Conservation (phyloP, 192 early-diverging fungal genomes). For the Coemansia asiatica region DNA sequence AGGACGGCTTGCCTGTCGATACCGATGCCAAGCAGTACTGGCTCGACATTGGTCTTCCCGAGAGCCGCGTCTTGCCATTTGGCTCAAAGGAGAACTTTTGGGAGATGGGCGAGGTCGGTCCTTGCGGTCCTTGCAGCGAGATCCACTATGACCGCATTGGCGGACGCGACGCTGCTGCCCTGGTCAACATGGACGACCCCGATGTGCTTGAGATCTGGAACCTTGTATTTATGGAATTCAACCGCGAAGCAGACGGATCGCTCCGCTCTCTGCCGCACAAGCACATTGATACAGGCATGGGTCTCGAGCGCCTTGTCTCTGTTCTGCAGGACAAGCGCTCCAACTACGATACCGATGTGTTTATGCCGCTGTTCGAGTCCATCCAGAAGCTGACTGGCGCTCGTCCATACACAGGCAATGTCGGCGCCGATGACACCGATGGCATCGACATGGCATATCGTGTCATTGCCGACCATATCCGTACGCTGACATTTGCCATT, state of each 20-base stretch:
- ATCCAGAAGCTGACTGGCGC: slow-evolving; percentile 89
- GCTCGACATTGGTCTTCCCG: slow-evolving; percentile 84
- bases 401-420: slow-evolving; percentile 77
- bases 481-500: slow-evolving; percentile 95
- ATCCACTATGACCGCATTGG: slow-evolving; percentile 98
- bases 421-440: slow-evolving; percentile 89
- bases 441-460: slow-evolving; percentile 98
- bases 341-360: slow-evolving; percentile 97
- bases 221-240: slow-evolving; percentile 98
- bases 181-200: slow-evolving; percentile 97
- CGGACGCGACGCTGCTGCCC: slow-evolving; percentile 78
- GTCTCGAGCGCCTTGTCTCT: slow-evolving; percentile 92
- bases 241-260: slow-evolving; percentile 87
- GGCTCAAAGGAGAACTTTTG: slow-evolving; percentile 97
- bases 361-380: slow-evolving; percentile 77
- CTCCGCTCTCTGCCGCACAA: slow-evolving; percentile 89
- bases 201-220: slow-evolving; percentile 99
- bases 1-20: slow-evolving; percentile 79
- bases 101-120: slow-evolving; percentile 98
- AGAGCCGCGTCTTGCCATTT: slow-evolving; percentile 81
- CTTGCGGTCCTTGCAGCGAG: slow-evolving; percentile 97
- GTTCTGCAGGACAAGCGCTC: slow-evolving; percentile 90
- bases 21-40: slow-evolving; percentile 88
- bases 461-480: slow-evolving; percentile 96
- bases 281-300: slow-evolving; percentile 98